Evolutionary conservation across 768 basidiomycete species (phyloP).

Genomic region (Clavulina sp.): DNA sequence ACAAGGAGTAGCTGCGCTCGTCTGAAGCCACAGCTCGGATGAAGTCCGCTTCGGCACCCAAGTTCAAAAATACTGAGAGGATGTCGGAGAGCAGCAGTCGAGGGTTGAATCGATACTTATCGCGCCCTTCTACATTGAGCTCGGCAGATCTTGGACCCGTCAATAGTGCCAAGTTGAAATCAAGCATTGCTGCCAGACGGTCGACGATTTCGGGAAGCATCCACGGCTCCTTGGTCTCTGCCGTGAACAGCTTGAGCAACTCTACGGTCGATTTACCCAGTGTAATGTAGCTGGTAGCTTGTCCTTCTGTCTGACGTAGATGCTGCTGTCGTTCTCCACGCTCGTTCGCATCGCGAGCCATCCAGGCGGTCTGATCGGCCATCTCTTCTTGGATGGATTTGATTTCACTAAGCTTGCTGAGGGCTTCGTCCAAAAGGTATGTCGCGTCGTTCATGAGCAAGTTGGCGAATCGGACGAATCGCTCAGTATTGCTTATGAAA

Average conservation of each 20-base stretch:
- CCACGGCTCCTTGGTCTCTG: conserved; percentile 80
- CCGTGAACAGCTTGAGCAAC: conserved; percentile 80
- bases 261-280: conserved; percentile 81
- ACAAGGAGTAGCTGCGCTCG: conserved; percentile 75
- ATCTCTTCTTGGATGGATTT: conserved; percentile 74
- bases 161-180: conserved; percentile 80
- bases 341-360: conserved; percentile 43
- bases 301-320: conserved; percentile 63
- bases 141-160: conserved; percentile 81
- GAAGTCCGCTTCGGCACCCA: conserved; percentile 66
- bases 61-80: conserved; percentile 76
- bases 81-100: conserved; percentile 68
- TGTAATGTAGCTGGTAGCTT: conserved; percentile 72
- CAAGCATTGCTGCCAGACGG: conserved; percentile 87
- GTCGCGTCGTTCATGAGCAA: conserved; percentile 98
- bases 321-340: conserved; percentile 69
- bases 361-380: conserved; percentile 57
- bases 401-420: conserved; percentile 77
- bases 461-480: conserved; percentile 91
- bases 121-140: conserved; percentile 65
- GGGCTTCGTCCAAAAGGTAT: conserved; percentile 91
- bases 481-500: conserved; percentile 39
- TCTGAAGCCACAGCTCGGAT: conserved; percentile 80
- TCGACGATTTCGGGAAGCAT: conserved; percentile 95
- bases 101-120: conserved; percentile 82